Evolutionary conservation across 2,329 filamentous ascomycete species (phyloP).

Genomic region (Fusarium sp.): DNA sequence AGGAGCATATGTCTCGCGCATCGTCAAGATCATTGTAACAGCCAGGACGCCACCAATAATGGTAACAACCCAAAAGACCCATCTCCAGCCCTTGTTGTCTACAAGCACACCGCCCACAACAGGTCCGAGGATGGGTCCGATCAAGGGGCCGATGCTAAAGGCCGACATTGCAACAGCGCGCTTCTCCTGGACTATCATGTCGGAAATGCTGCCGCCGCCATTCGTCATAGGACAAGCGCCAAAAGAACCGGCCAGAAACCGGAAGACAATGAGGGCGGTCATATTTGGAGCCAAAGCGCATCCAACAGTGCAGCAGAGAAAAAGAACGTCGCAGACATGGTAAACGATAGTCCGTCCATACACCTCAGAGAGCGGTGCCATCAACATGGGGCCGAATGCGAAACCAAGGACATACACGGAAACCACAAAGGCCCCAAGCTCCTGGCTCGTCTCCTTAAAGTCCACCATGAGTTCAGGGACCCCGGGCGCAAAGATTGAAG

Average conservation of each 20-base stretch:
- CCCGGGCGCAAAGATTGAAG: background rate
- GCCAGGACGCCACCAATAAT: background rate
- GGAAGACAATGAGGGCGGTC: background rate
- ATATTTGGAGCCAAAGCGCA: background rate
- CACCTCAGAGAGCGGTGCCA: background rate
- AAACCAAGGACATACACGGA: background rate
- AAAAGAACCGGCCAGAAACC: background rate
- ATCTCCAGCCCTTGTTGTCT: background rate
- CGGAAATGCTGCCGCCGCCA: background rate
- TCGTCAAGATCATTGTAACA: background rate
- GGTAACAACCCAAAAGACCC: background rate
- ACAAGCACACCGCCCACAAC: background rate
- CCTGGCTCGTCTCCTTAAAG: background rate
- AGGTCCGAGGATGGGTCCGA: background rate
- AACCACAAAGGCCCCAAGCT: background rate
- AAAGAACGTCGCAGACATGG: background rate
- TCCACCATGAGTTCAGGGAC: background rate
- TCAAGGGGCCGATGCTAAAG: background rate
- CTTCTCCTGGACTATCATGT: background rate
- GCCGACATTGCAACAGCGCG: background rate
- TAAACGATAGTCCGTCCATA: background rate
- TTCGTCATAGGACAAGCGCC: background rate
- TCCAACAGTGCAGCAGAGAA: background rate
- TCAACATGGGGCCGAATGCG: background rate
- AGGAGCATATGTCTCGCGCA: background rate